phyloP scores from a whole-genome alignment of 106 monocot genomes.

The Cymbidium sinense region DNA sequence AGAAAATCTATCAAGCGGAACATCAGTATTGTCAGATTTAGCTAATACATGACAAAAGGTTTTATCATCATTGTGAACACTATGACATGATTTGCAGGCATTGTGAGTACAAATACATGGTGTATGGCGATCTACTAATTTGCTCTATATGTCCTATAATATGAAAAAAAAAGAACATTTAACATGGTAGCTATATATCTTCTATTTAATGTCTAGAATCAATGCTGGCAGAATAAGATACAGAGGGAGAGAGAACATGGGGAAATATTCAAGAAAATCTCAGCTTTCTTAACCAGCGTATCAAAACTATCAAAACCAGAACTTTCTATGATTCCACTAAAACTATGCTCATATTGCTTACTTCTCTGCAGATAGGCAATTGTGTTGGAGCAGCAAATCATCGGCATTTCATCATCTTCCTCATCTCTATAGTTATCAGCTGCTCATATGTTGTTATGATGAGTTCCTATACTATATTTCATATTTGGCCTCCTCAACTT shows the following conservation, averaged over 20 bases:
- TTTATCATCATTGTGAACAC: not conserved
- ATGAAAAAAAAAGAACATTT: not conserved
- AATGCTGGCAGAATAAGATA: not conserved
- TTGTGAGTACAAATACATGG: not conserved
- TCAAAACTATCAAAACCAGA: not conserved
- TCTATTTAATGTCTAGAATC: not conserved
- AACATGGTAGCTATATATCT: not conserved
- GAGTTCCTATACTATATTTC: conserved; percentile 39
- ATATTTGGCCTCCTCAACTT: conserved; percentile 47
- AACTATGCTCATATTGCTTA: not conserved
- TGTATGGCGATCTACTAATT: not conserved
- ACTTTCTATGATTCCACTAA: not conserved
- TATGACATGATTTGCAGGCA: not conserved
- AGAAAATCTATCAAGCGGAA: not conserved
- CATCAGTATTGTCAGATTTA: not conserved
- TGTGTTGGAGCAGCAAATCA: conserved; percentile 94
- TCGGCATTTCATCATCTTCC: conserved; percentile 56
- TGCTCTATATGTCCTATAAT: not conserved
- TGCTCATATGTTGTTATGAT: conserved; percentile 51
- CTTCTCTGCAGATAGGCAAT: conserved; percentile 75
- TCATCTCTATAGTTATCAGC: conserved; percentile 62
- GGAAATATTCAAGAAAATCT: not conserved
- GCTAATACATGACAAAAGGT: not conserved
- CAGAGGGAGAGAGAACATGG: not conserved
- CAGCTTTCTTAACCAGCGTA: not conserved